Evolutionary conservation across 176 grass and related monocot genomes (phyloP).

Genomic region (Oryza officinalis): DNA sequence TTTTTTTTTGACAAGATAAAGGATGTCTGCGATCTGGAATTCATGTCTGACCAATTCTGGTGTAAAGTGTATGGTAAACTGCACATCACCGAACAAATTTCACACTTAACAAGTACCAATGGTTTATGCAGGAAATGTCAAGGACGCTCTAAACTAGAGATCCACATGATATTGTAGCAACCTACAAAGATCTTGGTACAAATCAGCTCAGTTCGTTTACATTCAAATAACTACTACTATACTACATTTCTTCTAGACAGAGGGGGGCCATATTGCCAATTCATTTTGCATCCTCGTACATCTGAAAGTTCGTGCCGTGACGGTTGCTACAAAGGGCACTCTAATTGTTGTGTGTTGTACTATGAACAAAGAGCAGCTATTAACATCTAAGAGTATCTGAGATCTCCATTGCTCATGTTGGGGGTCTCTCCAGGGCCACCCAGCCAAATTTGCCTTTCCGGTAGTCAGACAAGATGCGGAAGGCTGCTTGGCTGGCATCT

Average conservation of each 20-base stretch:
- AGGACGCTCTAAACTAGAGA: background rate
- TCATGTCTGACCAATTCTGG: background rate
- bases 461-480: slow-evolving; percentile 81
- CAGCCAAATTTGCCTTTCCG: slow-evolving; percentile 95
- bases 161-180: background rate
- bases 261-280: background rate
- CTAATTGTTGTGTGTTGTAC: background rate
- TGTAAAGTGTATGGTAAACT: background rate
- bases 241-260: too few relatives aligned
- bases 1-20: slow-evolving; percentile 10
- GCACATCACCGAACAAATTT: background rate
- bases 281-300: slow-evolving; percentile 20
- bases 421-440: slow-evolving; percentile 83
- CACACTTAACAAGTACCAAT: background rate
- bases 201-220: background rate
- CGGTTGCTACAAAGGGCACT: slow-evolving; percentile 10
- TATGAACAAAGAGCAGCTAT: slow-evolving; percentile 23
- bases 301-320: background rate
- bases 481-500: slow-evolving; percentile 78
- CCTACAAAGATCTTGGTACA: slow-evolving; percentile 11
- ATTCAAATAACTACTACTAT: background rate
- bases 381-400: background rate
- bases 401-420: slow-evolving; percentile 49
- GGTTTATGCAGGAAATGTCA: background rate
- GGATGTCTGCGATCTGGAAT: slow-evolving; percentile 14